These are phyloP conservation scores for Aciculosporium take DNA, from an alignment of 2,329 filamentous ascomycete genomes.

Conservation along the genomic window DNA sequence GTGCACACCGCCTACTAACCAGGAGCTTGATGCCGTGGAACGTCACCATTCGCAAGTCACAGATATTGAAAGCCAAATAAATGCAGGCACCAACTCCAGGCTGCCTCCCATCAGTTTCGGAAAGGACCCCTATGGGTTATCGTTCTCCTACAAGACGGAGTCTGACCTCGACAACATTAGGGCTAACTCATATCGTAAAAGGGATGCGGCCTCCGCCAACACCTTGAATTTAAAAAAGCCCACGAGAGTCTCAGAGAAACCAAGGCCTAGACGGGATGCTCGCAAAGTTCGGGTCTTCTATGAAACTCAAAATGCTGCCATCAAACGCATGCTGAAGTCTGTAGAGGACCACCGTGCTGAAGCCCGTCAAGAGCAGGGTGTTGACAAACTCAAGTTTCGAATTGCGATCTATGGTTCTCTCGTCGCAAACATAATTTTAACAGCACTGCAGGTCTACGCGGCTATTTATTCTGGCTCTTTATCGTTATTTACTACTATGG, in stretches of 20 bases:
- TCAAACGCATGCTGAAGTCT: conserved; percentile 78
- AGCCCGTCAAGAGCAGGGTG: conserved; percentile 64
- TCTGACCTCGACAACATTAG: conserved; percentile 64
- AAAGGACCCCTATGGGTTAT: conserved; percentile 71
- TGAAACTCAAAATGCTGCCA: conserved; percentile 81
- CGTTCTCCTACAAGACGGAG: conserved; percentile 61
- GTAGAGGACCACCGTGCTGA: conserved; percentile 82
- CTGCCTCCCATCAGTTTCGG: conserved; percentile 45
- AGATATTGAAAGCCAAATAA: conserved; percentile 36
- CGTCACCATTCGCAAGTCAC: conserved; percentile 25
- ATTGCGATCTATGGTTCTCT: conserved; percentile 57
- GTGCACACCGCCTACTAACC: conserved; percentile 17
- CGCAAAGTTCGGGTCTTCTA: conserved; percentile 68
- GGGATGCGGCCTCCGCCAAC: conserved; percentile 27
- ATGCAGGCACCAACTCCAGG: conserved; percentile 22
- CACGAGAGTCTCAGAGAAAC: background rate
- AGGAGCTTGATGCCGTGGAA: conserved; percentile 25
- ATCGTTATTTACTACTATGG: conserved; percentile 94
- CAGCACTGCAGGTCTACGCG: conserved; percentile 74
- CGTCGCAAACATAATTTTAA: conserved; percentile 64
- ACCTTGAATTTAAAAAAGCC: conserved; percentile 2
- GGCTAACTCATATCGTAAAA: conserved; percentile 68
- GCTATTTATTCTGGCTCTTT: conserved; percentile 79
- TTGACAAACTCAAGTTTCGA: conserved; percentile 64
- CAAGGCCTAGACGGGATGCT: conserved; percentile 20